Evolutionary conservation across 2,329 filamentous ascomycete genomes (phyloP), one percentile per base, ranked within the genome.

Genomic region (Plenodomus lindquistii): DNA sequence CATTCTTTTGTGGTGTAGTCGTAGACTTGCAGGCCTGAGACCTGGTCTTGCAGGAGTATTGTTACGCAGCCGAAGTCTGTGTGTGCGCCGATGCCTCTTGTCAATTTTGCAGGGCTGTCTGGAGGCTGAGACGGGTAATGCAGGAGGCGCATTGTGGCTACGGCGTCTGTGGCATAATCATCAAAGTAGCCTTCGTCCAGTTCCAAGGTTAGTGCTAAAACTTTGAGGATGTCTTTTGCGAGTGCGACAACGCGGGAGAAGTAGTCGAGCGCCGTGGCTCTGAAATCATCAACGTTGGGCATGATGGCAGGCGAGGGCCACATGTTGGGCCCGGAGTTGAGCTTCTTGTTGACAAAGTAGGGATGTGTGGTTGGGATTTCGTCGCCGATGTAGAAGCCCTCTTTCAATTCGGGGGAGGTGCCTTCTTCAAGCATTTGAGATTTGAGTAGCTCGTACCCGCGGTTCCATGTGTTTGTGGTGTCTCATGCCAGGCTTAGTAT

Each of bases 11-110:
- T 72, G 44, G 85, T 78, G 42, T 64, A 52, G 71, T 94, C 93
- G 71, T 91, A 89, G 21, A 89, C 89, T 75, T 95, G 89, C 48
- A 94, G 75, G 0, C 89, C 89, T 22, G 74, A 68, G 0, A 75
- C 69, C 4, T 73, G 69, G 39, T 73, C 73, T 51, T 77, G 75
- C 17, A 77, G 56, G 1, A 76, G 59, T 2, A 76, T 54, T 13
- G 75, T 76, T 2, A 77, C 62, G 21, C 66, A 69, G 3, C 73
- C 75, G 38, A 77, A 77, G 38, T 77, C 75, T 0, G 71, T 76
- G 44, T 77, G 75, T 1, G 75, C 75, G 1, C 75, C 74, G 19
- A 76, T 73, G 0, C 75, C 75, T 1, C 73, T 59, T 15, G 67
- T 72, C 21, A 73, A 47, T 48, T 65, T 68, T 38, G 64, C 56